Conservation (phyloP, 345 rosid genomes). For the Rhizophora mangle region DNA sequence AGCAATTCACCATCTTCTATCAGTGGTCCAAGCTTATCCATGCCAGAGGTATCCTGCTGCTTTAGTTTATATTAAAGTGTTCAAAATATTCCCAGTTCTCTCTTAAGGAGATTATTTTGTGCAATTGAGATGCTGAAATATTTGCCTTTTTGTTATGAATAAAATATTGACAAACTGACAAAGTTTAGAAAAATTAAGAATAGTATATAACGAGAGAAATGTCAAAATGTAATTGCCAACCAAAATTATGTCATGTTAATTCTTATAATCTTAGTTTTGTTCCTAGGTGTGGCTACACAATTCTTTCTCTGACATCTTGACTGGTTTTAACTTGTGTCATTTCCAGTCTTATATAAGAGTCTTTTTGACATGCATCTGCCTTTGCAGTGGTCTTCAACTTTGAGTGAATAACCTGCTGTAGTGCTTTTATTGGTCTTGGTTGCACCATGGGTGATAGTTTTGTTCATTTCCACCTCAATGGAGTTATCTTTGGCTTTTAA, state of each 20-base stretch:
- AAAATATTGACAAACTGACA: no score
- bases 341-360: neutral
- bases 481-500: slow-evolving; percentile 4
- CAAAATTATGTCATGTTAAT: neutral
- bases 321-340: neutral
- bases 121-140: neutral
- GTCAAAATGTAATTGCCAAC: no score
- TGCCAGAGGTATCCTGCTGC: slow-evolving; percentile 63
- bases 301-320: neutral
- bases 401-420: neutral
- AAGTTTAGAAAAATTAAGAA: no score
- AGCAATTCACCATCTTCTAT: slow-evolving; percentile 62
- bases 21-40: slow-evolving; percentile 64
- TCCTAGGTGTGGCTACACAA: neutral
- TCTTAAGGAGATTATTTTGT: neutral
- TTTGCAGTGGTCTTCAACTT: no score
- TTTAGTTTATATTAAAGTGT: neutral
- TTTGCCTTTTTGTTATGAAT: neutral
- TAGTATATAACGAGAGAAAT: no score
- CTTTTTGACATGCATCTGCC: neutral
- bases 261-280: neutral
- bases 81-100: neutral
- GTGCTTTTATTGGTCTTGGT: neutral
- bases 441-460: neutral
- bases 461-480: neutral